Evolutionary conservation across 208 protist genomes (phyloP).

Genomic region (Spongospora subterranea): DNA sequence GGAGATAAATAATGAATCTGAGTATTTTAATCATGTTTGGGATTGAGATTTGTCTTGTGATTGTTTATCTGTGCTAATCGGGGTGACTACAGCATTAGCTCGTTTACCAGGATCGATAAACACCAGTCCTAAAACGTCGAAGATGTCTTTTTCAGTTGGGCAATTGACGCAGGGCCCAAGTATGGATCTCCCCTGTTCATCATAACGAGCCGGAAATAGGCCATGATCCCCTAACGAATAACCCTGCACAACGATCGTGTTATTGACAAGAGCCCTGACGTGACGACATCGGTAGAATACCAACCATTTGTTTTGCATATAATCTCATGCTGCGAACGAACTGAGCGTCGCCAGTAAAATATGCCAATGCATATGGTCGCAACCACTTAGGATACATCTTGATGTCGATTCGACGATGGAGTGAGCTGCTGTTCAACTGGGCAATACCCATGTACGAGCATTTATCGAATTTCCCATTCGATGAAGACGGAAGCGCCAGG

Average conservation of each 20-base stretch:
- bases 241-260: background rate
- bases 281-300: slow-evolving; percentile 14
- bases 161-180: background rate
- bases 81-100: background rate
- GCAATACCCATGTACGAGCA: slow-evolving; percentile 36
- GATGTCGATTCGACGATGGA: slow-evolving; percentile 52
- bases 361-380: background rate
- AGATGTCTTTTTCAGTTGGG: slow-evolving; percentile 54
- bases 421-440: background rate
- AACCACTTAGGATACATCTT: slow-evolving; percentile 8
- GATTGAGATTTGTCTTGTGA: background rate
- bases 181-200: background rate
- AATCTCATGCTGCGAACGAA: slow-evolving; percentile 48
- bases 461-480: background rate
- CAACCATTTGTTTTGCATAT: background rate
- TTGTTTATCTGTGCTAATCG: background rate
- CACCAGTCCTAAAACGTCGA: background rate
- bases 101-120: background rate
- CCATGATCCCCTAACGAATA: slow-evolving; percentile 52
- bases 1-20: background rate
- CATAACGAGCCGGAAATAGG: background rate
- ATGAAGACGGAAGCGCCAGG: slow-evolving; percentile 7
- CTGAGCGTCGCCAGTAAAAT: background rate
- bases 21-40: background rate
- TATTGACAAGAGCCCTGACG: too few relatives aligned